phyloP scores from a whole-genome alignment of 441 rosid genomes.

The Euphorbia celastroides region DNA sequence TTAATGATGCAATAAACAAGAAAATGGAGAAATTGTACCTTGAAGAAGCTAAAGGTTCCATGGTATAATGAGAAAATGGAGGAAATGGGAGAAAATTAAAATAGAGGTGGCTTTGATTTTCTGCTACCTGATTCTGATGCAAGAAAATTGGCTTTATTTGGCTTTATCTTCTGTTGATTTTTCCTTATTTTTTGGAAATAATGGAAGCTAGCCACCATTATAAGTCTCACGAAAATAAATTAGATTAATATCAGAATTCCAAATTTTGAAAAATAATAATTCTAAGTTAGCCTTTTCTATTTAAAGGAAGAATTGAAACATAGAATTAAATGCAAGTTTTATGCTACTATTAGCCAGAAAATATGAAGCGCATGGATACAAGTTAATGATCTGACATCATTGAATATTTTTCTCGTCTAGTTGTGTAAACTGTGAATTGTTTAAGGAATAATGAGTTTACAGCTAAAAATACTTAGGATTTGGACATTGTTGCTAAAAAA shows the following conservation, averaged over 20 bases:
- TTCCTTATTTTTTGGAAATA: neutral
- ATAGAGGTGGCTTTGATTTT: slow-evolving; percentile 27
- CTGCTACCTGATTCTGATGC: slow-evolving; percentile 28
- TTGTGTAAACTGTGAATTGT: neutral
- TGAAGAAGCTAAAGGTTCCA: slow-evolving; percentile 27
- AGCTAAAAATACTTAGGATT: neutral
- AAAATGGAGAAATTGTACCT: slow-evolving; percentile 17
- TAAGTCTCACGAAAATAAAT: neutral
- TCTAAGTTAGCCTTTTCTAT: neutral
- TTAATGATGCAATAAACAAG: neutral
- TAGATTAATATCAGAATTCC: neutral
- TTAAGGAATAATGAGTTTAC: neutral
- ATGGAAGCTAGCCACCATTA: neutral
- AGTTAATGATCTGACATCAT: neutral
- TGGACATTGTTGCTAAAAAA: neutral
- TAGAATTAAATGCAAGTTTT: no score
- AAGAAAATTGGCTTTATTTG: slow-evolving; percentile 24
- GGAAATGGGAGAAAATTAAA: slow-evolving; percentile 15
- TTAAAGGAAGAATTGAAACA: no score
- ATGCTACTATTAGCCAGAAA: no score
- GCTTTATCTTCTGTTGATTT: slow-evolving; percentile 11
- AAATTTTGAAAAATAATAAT: neutral
- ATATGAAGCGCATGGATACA: neutral
- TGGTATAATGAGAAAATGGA: slow-evolving; percentile 19
- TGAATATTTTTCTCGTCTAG: no score